Evolutionary conservation across 2,329 filamentous ascomycete genomes (phyloP), one percentile per base, ranked within the genome.

Genomic region (Penicillium capsulatum): DNA sequence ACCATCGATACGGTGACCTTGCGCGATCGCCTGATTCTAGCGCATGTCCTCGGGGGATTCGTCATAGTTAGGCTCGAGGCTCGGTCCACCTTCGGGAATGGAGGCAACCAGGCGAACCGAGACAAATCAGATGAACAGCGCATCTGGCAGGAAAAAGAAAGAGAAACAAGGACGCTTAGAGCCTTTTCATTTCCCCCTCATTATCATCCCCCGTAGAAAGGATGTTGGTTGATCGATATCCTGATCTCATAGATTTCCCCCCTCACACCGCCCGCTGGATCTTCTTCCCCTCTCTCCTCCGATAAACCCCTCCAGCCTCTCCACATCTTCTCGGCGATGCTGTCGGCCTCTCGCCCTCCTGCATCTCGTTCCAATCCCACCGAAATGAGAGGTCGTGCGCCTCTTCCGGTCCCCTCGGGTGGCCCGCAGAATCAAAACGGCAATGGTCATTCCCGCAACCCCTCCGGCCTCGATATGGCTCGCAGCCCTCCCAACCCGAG

Each of bases 401-500:
- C 65, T 50, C 60, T 67, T 31, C 60, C 64, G 31, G 63, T 65
- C 27, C 57, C 65, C 31, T 60, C 64, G 36, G 64, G 54, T 28
- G 47, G 55, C 28, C 63, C 64, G 47, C 19, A 22, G 9, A 22
- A 22, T 9, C 19, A 22, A 22, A 22, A 22, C 9, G 19, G 19
- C 19, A 68, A 68, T 54, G 66, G 66, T 31, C 66, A 69, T 55
- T 55, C 63, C 46, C 66, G 67, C 55, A 68, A 61, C 50, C 54
- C 54, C 24, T 67, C 65, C 17, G 63, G 57, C 37, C 67, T 69
- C 47, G 69, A 71, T 43, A 65, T 71, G 63, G 64, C 63, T 43
- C 67, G 68, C 55, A 72, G 69, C 45, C 69, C 69, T 40, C 69
- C 69, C 11, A 69, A 69, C 42, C 60, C 65, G 38, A 64, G 61